These are phyloP conservation scores for Madurella fahalii DNA, from an alignment of 2,329 filamentous ascomycete genomes.

Conservation along the genomic window DNA sequence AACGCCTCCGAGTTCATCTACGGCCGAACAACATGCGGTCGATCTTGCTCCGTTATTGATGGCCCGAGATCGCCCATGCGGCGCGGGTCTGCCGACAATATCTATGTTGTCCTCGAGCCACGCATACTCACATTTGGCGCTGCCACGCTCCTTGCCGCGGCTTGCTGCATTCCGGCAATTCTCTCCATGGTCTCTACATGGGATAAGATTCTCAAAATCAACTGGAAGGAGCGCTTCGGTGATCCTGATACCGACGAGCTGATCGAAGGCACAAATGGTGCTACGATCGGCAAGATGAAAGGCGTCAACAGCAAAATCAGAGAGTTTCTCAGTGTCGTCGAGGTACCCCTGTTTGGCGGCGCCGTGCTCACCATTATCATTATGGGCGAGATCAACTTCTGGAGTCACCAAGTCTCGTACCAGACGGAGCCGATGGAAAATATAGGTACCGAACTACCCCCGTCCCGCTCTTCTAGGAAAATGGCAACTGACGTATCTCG, in stretches of 20 bases:
- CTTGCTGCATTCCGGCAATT: constrained; percentile 61
- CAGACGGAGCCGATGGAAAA: constrained; percentile 60
- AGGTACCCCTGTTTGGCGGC: constrained; percentile 55
- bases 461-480: neutral
- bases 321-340: constrained; percentile 50
- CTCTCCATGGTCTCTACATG: constrained; percentile 58
- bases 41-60: constrained; percentile 41
- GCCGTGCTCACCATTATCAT: constrained; percentile 57
- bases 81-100: constrained; percentile 52
- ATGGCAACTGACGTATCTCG: constrained; percentile 7
- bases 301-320: constrained; percentile 52
- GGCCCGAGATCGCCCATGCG: constrained; percentile 55
- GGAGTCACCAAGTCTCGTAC: constrained; percentile 50
- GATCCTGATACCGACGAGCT: constrained; percentile 34
- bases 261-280: constrained; percentile 52
- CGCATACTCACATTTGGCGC: constrained; percentile 53
- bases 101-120: constrained; percentile 60
- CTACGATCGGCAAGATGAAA: constrained; percentile 49
- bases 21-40: constrained; percentile 39
- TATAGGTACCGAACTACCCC: constrained; percentile 42
- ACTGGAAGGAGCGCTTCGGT: constrained; percentile 49
- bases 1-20: constrained; percentile 43
- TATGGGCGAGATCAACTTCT: constrained; percentile 62
- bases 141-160: constrained; percentile 57
- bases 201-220: constrained; percentile 60